phyloP scores from a whole-genome alignment of 73 alveolate genomes.

The Tetrahymena thermophila region DNA sequence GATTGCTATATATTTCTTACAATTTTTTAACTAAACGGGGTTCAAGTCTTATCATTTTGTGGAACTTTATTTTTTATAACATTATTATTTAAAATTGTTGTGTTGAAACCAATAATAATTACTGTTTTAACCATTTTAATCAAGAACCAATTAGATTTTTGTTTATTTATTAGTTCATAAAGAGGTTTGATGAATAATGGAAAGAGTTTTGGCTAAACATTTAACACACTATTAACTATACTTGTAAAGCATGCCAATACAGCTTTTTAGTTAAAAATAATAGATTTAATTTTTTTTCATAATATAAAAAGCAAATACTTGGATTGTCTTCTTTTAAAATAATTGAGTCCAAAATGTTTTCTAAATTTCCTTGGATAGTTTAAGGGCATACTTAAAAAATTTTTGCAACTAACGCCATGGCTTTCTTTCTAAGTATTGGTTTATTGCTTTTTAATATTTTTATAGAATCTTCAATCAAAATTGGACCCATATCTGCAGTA shows the following conservation, averaged over 20 bases:
- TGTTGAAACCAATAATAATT: background rate
- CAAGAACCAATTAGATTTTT: background rate
- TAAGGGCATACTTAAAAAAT: background rate
- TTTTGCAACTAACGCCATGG: background rate
- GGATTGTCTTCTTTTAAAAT: background rate
- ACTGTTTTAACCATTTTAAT: background rate
- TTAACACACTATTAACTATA: background rate
- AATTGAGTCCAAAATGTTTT: background rate
- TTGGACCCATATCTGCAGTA: background rate
- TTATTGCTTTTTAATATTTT: background rate
- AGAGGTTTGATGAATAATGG: background rate
- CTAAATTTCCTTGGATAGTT: background rate
- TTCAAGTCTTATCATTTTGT: background rate
- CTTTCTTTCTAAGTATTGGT: background rate
- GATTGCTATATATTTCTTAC: background rate
- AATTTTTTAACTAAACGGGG: background rate
- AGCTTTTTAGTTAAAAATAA: background rate
- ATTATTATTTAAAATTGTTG: no score
- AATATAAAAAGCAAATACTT: background rate
- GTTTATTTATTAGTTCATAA: background rate
- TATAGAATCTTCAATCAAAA: background rate
- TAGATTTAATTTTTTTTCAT: no score
- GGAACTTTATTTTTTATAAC: background rate
- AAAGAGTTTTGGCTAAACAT: background rate
- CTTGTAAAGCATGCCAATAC: background rate